Evolutionary conservation across 148 eudicot genomes (phyloP), one percentile per base, ranked within the genome.

Genomic region (Rhododendron molle): DNA sequence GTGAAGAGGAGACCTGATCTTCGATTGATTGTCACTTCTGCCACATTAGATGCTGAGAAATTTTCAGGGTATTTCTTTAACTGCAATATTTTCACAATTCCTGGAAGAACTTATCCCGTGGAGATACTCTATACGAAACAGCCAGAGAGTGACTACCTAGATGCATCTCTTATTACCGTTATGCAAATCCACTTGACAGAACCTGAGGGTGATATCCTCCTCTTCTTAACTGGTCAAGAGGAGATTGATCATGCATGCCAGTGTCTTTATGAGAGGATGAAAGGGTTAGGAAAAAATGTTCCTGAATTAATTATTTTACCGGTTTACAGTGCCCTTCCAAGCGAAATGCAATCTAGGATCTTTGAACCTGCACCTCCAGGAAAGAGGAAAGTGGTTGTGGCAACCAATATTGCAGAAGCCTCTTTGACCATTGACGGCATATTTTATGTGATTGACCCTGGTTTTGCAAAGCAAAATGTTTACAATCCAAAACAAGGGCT

Each of bases 381-480:
- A 26, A 95, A 97, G 92, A 92, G 98, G 81, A 95, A 95, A 89
- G 98, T 97, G 3, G 98, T 97, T 6, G 98, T 95, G 72, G 99
- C 99, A 26, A 97, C 99, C 62, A 97, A 97, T 87, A 95, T 97
- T 86, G 99, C 98, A 38, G 99, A 97, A 89, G 98, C 99, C 81
- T 97, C 99, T 82, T 89, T 97, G 91, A 97, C 96, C 50, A 95
- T 97, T 65, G 98, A 95, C 85, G 99, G 99, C 26, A 97, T 84
- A 85, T 94, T 90, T 89, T 94, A 93, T 88, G 98, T 96, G 84
- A 91, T 96, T 79, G 98, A 34, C 7, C 43, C 43, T 4, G 43
- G 43, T 40, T 40, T 40, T 5, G 7, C 43, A 4, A 40, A 40
- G 43, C 43, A 40, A 40, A 40, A 40, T 40, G 4, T 40, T 40